Percentiles rank a stretch among this genome's conserved stretches.
phyloP scores from a whole-genome alignment of 192 early-diverging fungal genomes.

The Coemansia sp. region DNA sequence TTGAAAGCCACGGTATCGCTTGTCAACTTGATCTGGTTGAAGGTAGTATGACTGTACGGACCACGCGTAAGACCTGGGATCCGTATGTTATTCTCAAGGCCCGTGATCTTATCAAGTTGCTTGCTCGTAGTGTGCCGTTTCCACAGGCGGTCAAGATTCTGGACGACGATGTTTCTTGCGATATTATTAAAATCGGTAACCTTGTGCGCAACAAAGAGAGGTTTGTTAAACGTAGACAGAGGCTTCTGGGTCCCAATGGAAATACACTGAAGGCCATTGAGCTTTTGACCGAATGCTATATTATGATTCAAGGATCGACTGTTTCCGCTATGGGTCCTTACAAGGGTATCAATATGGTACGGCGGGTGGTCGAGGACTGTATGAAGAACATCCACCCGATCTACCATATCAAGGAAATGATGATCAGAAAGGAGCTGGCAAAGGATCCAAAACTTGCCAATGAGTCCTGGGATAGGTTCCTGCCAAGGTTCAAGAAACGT shows the following conservation, averaged over 20 bases:
- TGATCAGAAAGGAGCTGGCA: slow-evolving; percentile 97
- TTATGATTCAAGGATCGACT: slow-evolving; percentile 98
- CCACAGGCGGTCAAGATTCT: slow-evolving; percentile 89
- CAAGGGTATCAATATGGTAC: slow-evolving; percentile 83
- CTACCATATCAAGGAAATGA: slow-evolving; percentile 97
- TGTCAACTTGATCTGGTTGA: slow-evolving; percentile 94
- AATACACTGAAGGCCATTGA: slow-evolving; percentile 97
- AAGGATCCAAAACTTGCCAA: slow-evolving; percentile 92
- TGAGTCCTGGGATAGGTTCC: slow-evolving; percentile 96
- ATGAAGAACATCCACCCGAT: slow-evolving; percentile 99
- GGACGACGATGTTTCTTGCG: slow-evolving; percentile 88
- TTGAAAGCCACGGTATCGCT: slow-evolving; percentile 83
- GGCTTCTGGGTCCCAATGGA: slow-evolving; percentile 91
- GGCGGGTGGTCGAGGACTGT: slow-evolving; percentile 92
- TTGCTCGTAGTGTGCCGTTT: slow-evolving; percentile 91
- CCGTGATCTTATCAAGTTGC: slow-evolving; percentile 91
- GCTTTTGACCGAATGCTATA: slow-evolving; percentile 90
- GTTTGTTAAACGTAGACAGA: slow-evolving; percentile 94
- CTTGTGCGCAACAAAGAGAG: slow-evolving; percentile 94
- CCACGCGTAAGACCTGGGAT: slow-evolving; percentile 93
- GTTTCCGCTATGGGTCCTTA: slow-evolving; percentile 91
- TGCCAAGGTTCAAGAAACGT: slow-evolving; percentile 95
- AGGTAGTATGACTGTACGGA: slow-evolving; percentile 97
- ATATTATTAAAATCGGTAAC: slow-evolving; percentile 98
- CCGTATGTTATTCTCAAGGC: slow-evolving; percentile 94